A percentile compares a stretch with the other conserved stretches of the same genome.
phyloP scores from a whole-genome alignment of 108 stramenopile genomes.

The Hondaea fermentalgiana region DNA sequence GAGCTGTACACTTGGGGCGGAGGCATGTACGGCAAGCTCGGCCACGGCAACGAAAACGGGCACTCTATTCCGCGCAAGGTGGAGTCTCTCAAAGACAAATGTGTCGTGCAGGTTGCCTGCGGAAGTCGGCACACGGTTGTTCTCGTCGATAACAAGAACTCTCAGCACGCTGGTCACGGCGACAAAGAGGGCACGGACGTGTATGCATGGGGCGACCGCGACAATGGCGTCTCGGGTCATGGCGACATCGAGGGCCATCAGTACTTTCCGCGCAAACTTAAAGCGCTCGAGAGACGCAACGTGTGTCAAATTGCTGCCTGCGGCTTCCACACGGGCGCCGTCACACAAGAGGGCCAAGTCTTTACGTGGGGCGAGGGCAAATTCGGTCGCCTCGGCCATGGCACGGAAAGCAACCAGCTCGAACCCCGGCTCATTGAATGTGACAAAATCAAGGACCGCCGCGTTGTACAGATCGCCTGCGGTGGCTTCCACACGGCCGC shows the following conservation, averaged over 20 bases:
- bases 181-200: conserved; percentile 10
- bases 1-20: conserved; percentile 86
- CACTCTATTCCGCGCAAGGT: conserved; percentile 80
- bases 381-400: conserved; percentile 84
- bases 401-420: conserved; percentile 73
- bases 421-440: conserved; percentile 70
- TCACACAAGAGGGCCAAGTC: conserved; percentile 69
- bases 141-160: conserved; percentile 32
- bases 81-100: conserved; percentile 64
- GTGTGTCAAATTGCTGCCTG: conserved; percentile 81
- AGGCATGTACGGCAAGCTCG: conserved; percentile 90
- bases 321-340: conserved; percentile 84
- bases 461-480: conserved; percentile 50
- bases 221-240: conserved; percentile 85
- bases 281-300: conserved; percentile 62
- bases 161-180: not conserved
- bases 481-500: conserved; percentile 83
- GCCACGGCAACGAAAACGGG: conserved; percentile 83
- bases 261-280: conserved; percentile 74
- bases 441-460: not conserved
- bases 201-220: conserved; percentile 66
- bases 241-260: conserved; percentile 85
- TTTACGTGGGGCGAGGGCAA: conserved; percentile 79
- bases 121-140: conserved; percentile 80
- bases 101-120: conserved; percentile 77